phyloP scores from a whole-genome alignment of 2,329 filamentous ascomycete species.

The Lachnellula hyalina region DNA sequence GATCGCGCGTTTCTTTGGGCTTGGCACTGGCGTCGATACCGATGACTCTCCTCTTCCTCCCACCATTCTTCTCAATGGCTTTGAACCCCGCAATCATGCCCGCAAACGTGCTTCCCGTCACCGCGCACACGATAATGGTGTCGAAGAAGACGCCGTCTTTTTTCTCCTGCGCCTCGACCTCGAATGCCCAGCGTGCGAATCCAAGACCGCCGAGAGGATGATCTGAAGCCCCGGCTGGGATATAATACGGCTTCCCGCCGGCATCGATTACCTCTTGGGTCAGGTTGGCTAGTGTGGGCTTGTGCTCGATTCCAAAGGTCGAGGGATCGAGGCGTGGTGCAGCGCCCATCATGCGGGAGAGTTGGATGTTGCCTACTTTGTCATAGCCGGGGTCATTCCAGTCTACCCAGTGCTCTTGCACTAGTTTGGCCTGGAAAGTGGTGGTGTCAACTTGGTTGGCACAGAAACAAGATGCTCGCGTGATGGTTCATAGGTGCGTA shows the following conservation, averaged over 20 bases:
- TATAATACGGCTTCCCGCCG: constrained; percentile 63
- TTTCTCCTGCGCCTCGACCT: constrained; percentile 59
- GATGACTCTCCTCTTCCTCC: constrained; percentile 49
- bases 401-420: constrained; percentile 66
- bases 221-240: constrained; percentile 66
- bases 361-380: constrained; percentile 65
- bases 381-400: constrained; percentile 55
- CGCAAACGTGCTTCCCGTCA: constrained; percentile 65
- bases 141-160: constrained; percentile 60
- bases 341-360: constrained; percentile 62
- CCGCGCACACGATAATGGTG: constrained; percentile 62
- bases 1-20: constrained; percentile 55
- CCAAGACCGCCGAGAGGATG: constrained; percentile 66
- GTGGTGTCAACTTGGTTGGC: neutral
- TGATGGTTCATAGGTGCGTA: neutral
- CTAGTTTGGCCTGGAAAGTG: constrained; percentile 38
- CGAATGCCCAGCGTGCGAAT: constrained; percentile 66
- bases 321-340: constrained; percentile 56
- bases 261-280: constrained; percentile 45
- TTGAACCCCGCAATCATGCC: constrained; percentile 72
- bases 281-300: constrained; percentile 50
- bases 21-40: constrained; percentile 63
- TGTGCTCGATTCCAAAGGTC: constrained; percentile 64
- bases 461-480: neutral
- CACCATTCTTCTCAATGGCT: constrained; percentile 47